Percentiles rank a stretch among this genome's conserved stretches.
phyloP scores from a whole-genome alignment of 768 basidiomycete species.

The Podaxis mareebaensis region DNA sequence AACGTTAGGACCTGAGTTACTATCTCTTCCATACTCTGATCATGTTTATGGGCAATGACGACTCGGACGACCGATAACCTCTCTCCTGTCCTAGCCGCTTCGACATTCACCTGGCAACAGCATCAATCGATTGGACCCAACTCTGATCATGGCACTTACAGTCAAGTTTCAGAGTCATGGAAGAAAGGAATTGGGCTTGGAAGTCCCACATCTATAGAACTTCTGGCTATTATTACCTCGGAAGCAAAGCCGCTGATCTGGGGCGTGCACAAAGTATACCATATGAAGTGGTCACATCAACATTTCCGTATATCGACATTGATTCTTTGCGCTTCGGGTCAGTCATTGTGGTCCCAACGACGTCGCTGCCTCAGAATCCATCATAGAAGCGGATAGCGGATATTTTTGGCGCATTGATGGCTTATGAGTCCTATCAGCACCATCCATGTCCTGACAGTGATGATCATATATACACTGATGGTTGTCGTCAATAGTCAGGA shows the following conservation, averaged over 20 bases:
- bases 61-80: not conserved
- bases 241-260: not conserved
- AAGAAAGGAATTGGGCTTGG: not conserved
- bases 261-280: not conserved
- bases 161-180: not conserved
- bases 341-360: not conserved
- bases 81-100: not conserved
- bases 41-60: not conserved
- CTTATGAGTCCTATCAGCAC: conserved; percentile 2
- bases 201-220: not conserved
- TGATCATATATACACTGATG: conserved; percentile 7
- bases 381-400: not conserved
- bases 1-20: not conserved
- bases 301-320: not conserved
- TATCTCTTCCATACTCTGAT: not conserved
- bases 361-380: not conserved
- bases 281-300: conserved; percentile 8
- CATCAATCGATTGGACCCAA: not conserved
- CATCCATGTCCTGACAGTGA: not conserved
- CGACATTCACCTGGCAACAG: not conserved
- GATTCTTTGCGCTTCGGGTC: not conserved
- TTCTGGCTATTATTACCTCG: not conserved
- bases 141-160: not conserved
- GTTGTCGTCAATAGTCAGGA: not conserved
- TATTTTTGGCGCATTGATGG: not conserved